Evolutionary conservation across 331 rosid genomes (phyloP).

Genomic region (Rhamnella rubrinervis): DNA sequence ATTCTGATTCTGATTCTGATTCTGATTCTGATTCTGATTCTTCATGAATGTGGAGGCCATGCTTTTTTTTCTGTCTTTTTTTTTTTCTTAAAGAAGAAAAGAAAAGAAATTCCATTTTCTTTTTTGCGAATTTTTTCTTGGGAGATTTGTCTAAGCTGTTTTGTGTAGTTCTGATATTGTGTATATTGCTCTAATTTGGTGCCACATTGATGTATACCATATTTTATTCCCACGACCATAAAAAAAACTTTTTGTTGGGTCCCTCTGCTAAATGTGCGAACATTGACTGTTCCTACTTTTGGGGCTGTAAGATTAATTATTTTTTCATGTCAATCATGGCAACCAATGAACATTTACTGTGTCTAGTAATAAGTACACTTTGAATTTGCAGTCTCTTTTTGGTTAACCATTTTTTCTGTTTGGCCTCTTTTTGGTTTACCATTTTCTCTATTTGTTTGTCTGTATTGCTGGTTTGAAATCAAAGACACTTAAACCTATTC

Average conservation of each 20-base stretch:
- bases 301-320: neutral
- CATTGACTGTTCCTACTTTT: neutral
- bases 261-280: neutral
- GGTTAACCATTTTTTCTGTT: too few relatives aligned
- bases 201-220: neutral
- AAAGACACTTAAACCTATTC: neutral
- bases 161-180: constrained; percentile 30
- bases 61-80: too few relatives aligned
- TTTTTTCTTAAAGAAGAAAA: too few relatives aligned
- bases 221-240: constrained; percentile 30
- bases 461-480: too few relatives aligned
- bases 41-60: constrained; percentile 24
- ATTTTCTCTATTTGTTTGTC: too few relatives aligned
- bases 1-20: too few relatives aligned
- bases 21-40: too few relatives aligned
- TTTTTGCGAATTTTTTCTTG: constrained; percentile 25
- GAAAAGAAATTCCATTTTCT: neutral
- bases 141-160: constrained; percentile 23
- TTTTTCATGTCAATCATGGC: neutral
- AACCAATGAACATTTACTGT: neutral
- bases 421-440: too few relatives aligned
- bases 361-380: too few relatives aligned
- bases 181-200: constrained; percentile 38
- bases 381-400: too few relatives aligned
- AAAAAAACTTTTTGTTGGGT: neutral